A percentile compares a stretch with the other conserved stretches of the same genome.
Conservation (phyloP, 306 rosid species). For the Castanea crenata region DNA sequence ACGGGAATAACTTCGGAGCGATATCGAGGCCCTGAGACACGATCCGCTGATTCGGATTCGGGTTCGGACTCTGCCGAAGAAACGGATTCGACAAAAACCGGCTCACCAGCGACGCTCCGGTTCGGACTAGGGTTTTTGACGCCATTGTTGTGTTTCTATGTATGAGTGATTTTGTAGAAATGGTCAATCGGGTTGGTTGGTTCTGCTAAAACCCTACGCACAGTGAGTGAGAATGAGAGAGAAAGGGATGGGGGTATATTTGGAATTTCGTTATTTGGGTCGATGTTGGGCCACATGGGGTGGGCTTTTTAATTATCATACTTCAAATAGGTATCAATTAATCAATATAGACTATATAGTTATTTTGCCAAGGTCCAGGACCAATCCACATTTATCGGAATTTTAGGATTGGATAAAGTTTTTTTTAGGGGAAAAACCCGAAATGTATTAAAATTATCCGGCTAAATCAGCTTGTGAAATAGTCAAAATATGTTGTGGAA, state of each 20-base stretch:
- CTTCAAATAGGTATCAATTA: too few relatives aligned
- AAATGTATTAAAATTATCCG: too few relatives aligned
- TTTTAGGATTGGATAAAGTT: too few relatives aligned
- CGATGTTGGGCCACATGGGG: not conserved
- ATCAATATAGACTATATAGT: too few relatives aligned
- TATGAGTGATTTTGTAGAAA: not conserved
- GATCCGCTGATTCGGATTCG: constrained; percentile 16
- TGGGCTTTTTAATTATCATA: not conserved
- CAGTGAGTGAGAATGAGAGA: not conserved
- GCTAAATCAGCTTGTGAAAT: too few relatives aligned
- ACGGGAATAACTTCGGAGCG: constrained; percentile 60
- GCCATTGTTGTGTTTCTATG: constrained; percentile 52
- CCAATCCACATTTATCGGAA: too few relatives aligned
- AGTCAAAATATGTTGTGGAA: too few relatives aligned
- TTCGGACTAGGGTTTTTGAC: constrained; percentile 60
- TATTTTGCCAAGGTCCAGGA: too few relatives aligned
- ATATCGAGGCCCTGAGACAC: constrained; percentile 36
- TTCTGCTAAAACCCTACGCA: constrained; percentile 36
- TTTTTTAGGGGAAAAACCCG: too few relatives aligned
- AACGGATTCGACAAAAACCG: constrained; percentile 42
- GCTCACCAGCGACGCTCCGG: constrained; percentile 56
- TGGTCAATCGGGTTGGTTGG: not conserved
- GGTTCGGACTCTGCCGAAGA: constrained; percentile 25
- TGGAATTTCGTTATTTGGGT: not conserved
- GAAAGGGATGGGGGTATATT: not conserved